These are phyloP conservation scores for Rhodotorula sp. DNA, from an alignment of 1,284 basidiomycete species.

Conservation along the genomic window DNA sequence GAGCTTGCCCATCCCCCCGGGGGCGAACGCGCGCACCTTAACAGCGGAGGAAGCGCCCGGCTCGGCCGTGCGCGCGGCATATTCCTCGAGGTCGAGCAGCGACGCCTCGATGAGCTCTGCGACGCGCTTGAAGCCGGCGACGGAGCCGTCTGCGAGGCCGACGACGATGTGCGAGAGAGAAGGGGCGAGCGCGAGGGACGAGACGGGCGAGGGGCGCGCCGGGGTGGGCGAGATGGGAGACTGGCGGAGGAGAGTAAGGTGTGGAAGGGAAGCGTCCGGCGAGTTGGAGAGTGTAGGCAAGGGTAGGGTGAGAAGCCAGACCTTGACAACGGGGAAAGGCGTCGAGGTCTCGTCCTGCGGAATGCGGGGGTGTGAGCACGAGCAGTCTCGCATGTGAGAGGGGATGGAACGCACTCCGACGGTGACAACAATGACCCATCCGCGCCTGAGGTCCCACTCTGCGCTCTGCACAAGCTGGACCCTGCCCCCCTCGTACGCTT, in stretches of 20 bases:
- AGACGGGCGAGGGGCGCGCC: conserved; percentile 71
- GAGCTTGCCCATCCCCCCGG: conserved; percentile 48
- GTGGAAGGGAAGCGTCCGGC: neutral
- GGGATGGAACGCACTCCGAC: conserved; percentile 67
- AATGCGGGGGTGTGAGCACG: neutral
- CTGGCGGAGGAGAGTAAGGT: conserved; percentile 63
- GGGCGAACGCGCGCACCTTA: conserved; percentile 50
- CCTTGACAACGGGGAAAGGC: conserved; percentile 63
- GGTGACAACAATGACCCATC: conserved; percentile 76
- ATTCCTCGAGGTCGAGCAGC: conserved; percentile 22
- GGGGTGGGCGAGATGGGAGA: conserved; percentile 26
- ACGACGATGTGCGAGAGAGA: conserved; percentile 84
- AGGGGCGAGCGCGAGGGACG: conserved; percentile 75
- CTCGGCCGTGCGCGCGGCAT: conserved; percentile 17
- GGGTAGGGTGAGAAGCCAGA: conserved; percentile 80
- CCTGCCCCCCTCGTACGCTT: conserved; percentile 40
- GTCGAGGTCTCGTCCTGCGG: conserved; percentile 53
- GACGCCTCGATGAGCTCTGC: conserved; percentile 65
- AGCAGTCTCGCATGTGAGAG: neutral
- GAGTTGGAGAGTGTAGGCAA: conserved; percentile 71
- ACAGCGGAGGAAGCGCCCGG: conserved; percentile 49
- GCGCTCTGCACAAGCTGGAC: conserved; percentile 26
- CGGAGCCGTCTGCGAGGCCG: conserved; percentile 91
- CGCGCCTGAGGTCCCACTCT: conserved; percentile 57
- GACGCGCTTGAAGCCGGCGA: conserved; percentile 85